A percentile compares a stretch with the other conserved stretches of the same genome.
Conservation (phyloP, 495 filamentous ascomycete genomes). For the Aspergillus ellipticus region DNA sequence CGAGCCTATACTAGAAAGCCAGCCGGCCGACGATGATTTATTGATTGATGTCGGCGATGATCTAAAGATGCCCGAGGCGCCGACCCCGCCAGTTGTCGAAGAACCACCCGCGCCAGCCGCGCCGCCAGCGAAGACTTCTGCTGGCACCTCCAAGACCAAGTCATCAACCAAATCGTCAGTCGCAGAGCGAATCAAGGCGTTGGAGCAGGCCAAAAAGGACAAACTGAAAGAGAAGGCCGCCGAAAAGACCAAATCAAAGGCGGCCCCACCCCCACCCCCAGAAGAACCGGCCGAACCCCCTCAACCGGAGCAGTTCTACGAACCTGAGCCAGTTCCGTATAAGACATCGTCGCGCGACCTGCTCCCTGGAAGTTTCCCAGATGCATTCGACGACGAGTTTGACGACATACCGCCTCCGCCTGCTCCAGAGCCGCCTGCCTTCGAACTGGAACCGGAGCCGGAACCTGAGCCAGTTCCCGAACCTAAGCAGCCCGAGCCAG, state of each 20-base stretch:
- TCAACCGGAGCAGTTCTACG: conserved; percentile 15
- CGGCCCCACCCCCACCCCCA: conserved; percentile 13
- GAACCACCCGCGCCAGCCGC: conserved; percentile 34
- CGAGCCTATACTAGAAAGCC: conserved; percentile 19
- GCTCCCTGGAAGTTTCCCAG: conserved; percentile 43
- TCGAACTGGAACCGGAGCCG: conserved; percentile 13
- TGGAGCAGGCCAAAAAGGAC: conserved; percentile 44
- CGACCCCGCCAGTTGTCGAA: conserved; percentile 21
- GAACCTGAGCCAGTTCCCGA: conserved; percentile 6
- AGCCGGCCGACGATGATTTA: conserved; percentile 23
- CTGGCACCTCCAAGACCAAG: conserved; percentile 40
- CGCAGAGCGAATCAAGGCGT: conserved; percentile 44
- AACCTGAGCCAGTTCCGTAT: conserved; percentile 20
- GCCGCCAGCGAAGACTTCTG: conserved; percentile 26
- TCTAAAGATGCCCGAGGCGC: conserved; percentile 25
- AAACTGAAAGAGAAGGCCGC: conserved; percentile 34
- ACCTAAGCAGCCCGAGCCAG: conserved; percentile 10
- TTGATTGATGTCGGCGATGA: conserved; percentile 34
- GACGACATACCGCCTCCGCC: conserved; percentile 15
- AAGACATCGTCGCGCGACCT: conserved; percentile 29
- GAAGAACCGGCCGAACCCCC: conserved; percentile 18
- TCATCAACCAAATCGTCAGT: conserved; percentile 40
- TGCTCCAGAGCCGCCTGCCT: conserved; percentile 11
- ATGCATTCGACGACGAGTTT: conserved; percentile 22
- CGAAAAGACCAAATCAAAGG: conserved; percentile 27